A percentile compares a stretch with the other conserved stretches of the same genome.
phyloP scores from a whole-genome alignment of 768 basidiomycete species.

The Pleurotus eryngii region DNA sequence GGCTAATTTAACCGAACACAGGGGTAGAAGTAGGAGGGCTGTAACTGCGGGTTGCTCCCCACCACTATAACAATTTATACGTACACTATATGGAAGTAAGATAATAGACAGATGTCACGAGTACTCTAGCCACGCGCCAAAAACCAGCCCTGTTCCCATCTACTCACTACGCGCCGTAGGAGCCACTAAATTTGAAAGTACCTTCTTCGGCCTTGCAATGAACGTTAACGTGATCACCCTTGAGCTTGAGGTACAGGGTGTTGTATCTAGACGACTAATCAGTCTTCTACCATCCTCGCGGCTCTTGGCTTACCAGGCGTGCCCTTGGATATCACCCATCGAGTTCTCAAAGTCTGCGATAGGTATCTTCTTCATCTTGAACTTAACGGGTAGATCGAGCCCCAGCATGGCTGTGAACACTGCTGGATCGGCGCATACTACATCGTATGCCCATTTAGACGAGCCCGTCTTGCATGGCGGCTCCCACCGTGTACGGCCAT shows the following conservation, averaged over 20 bases:
- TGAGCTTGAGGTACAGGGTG: slow-evolving; percentile 35
- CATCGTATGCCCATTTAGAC: slow-evolving; percentile 51
- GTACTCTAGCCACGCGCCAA: background rate
- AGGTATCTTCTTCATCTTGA: slow-evolving; percentile 46
- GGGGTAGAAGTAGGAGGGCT: too few species aligned
- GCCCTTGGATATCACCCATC: slow-evolving; percentile 31
- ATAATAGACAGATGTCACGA: background rate
- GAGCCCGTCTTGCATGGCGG: slow-evolving; percentile 42
- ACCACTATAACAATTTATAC: too few species aligned
- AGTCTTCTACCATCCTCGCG: background rate
- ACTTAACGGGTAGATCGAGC: slow-evolving; percentile 41
- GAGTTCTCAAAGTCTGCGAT: slow-evolving; percentile 28
- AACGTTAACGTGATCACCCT: slow-evolving; percentile 38
- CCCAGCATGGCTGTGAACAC: slow-evolving; percentile 45
- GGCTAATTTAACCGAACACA: too few species aligned
- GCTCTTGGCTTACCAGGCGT: slow-evolving; percentile 28
- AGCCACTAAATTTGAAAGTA: slow-evolving; percentile 57
- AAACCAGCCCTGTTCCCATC: background rate
- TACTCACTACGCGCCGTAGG: slow-evolving; percentile 32
- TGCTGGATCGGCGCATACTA: slow-evolving; percentile 43
- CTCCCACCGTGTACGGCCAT: slow-evolving; percentile 38
- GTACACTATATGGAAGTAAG: too few species aligned
- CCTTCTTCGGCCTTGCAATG: slow-evolving; percentile 42
- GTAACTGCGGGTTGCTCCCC: too few species aligned
- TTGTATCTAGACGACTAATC: slow-evolving; percentile 29